Percentiles rank a stretch among this genome's conserved stretches.
phyloP scores from a whole-genome alignment of 2,329 filamentous ascomycete genomes.

The Diaporthe caulivora region DNA sequence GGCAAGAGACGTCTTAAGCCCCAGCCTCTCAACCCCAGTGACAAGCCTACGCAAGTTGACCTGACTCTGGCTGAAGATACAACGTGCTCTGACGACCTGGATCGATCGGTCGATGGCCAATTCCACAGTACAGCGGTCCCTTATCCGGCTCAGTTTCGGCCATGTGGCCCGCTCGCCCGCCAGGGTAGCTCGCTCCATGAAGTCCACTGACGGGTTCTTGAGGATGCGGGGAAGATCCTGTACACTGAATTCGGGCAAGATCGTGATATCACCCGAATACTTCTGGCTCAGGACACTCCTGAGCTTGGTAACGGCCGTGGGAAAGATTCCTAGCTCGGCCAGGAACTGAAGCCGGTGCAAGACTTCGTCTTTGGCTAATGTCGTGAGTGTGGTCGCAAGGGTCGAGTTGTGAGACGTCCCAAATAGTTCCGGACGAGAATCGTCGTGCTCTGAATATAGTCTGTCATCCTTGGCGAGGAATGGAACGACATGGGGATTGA shows the following conservation, averaged over 20 bases:
- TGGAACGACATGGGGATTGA: slow-evolving; percentile 93
- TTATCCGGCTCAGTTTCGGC: slow-evolving; percentile 87
- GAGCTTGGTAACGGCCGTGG: slow-evolving; percentile 82
- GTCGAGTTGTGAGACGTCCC: slow-evolving; percentile 32
- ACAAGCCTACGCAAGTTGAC: slow-evolving; percentile 67
- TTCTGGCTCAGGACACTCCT: slow-evolving; percentile 88
- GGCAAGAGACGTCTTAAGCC: slow-evolving; percentile 28
- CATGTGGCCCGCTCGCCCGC: slow-evolving; percentile 89
- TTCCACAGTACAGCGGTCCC: slow-evolving; percentile 90
- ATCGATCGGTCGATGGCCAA: slow-evolving; percentile 84
- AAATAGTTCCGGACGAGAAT: slow-evolving; percentile 56
- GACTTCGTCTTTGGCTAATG: slow-evolving; percentile 82
- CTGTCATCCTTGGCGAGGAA: slow-evolving; percentile 84
- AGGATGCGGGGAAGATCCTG: slow-evolving; percentile 82
- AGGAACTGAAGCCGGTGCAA: slow-evolving; percentile 85
- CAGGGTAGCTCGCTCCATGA: slow-evolving; percentile 84
- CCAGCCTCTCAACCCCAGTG: slow-evolving; percentile 49
- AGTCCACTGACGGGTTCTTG: slow-evolving; percentile 86
- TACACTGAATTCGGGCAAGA: slow-evolving; percentile 83
- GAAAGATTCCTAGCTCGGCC: slow-evolving; percentile 83
- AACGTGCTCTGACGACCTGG: slow-evolving; percentile 73
- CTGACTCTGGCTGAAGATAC: slow-evolving; percentile 77
- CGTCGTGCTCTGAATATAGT: slow-evolving; percentile 53
- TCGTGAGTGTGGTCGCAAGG: slow-evolving; percentile 65
- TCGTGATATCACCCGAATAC: slow-evolving; percentile 96